Base-by-base conservation (phyloP, 2,329 filamentous ascomycete genomes). In the Pochonia chlamydosporia region DNA sequence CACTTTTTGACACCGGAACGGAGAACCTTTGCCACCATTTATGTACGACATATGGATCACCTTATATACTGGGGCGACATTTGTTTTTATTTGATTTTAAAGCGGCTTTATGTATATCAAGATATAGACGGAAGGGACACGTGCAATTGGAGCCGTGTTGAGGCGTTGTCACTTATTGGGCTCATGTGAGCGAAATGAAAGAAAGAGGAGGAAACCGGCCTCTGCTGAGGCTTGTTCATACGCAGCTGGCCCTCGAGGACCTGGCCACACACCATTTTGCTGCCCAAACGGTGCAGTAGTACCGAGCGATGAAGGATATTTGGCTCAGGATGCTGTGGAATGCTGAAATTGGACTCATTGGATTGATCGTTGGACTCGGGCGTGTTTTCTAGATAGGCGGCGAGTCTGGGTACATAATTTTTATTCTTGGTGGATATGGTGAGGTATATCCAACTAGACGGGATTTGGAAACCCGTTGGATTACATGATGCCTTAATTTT, bases 41-140 rank as follows among this genome's bases (percentile, higher is more conserved):
- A 23, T 13, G n/a, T 23, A 14, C 10, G 31, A 39, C 18, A 25
- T 24, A 10, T 21, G 28, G 11, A 24, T 35, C 14, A 36, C 41
- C 20, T 36, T 14, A 13, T 14, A 13, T 50, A 30, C 46, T 37
- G 30, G 39, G 37, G 35, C 40, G 30, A 47, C 44, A 48, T 51
- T 50, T 44, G 9, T 16, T 43, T 47, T 24, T 40, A 46, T 52
- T 44, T 46, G 30, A 48, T 49, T 52, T 44, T 18, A 48, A 39
- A 54, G 54, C 50, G 52, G 18, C n/a, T 50, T 52, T 54, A 56
- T 56, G 55, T 57, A 55, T 55, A 57, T 53, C 50, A 55, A 52
- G 46, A 47, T 35, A 46, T 48, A 55, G 50, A 56, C 44, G 47
- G 43, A 35, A 40, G 40, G 28, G 40, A 31, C 39, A 45, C 24